Conservation (phyloP, 1,284 basidiomycete species). For the Cystobasidium slooffiae region DNA sequence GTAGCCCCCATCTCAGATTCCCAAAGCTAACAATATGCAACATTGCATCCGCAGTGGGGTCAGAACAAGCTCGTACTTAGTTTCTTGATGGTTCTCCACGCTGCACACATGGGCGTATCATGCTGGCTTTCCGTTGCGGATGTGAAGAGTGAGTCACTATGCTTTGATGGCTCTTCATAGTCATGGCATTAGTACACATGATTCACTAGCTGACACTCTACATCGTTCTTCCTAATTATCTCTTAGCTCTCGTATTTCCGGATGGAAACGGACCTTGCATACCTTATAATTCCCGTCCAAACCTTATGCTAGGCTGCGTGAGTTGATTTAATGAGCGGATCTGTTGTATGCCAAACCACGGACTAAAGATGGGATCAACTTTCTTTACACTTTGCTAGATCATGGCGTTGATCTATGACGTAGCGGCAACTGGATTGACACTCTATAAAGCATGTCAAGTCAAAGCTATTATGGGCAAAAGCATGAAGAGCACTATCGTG, state of each 20-base stretch:
- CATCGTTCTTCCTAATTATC: neutral
- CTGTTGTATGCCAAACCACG: neutral
- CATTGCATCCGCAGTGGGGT: neutral
- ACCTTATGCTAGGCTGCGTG: constrained; percentile 18
- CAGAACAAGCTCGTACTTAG: neutral
- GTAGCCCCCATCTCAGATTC: too few relatives aligned
- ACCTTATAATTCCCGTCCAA: constrained; percentile 22
- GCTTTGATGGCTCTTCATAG: neutral
- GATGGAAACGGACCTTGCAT: constrained; percentile 25
- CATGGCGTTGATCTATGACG: constrained; percentile 19
- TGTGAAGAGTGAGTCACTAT: constrained; percentile 4
- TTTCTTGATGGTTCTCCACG: constrained; percentile 11
- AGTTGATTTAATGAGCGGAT: neutral
- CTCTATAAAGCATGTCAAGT: constrained; percentile 20
- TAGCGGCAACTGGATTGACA: constrained; percentile 16
- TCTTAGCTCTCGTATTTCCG: constrained; percentile 3
- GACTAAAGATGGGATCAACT: neutral
- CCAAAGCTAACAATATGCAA: too few relatives aligned
- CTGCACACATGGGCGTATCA: neutral
- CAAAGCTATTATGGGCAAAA: constrained; percentile 6
- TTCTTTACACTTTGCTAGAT: neutral
- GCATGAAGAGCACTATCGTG: constrained; percentile 1
- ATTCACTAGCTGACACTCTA: too few relatives aligned
- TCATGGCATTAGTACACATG: too few relatives aligned
- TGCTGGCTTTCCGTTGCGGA: constrained; percentile 8